Evolutionary conservation across 1,284 basidiomycete species (phyloP), one percentile per base, ranked within the genome.

Genomic region (Austroboletus niveus): DNA sequence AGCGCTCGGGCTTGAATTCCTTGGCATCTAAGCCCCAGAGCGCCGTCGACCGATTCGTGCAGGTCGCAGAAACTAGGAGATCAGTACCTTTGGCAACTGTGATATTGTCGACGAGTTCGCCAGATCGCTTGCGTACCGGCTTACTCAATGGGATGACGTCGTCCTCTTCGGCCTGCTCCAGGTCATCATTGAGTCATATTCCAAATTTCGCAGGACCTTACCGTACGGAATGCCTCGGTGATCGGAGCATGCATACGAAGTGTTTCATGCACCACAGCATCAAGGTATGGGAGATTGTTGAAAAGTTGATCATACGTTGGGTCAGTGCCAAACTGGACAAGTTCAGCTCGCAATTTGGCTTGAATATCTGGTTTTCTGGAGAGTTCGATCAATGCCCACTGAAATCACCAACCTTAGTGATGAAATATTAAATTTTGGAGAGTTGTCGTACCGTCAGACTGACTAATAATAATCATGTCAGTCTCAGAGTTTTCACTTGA

Each of bases 21-120:
- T 71, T 71, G 9, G 72, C 69, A 49, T 75, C 66, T 1, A 60
- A 27, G 4, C 72, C 79, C 75, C 82, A 85, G 29, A 82, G 64
- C 32, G 58, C 68, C 52, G 60, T 74, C 47, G 72, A 81, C 42
- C 68, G 63, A 60, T 85, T 81, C 41, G 84, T 72, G 22, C 62
- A 62, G 1, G 58, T 47, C 20, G 77, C 70, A 8, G 43, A 24
- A 9, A 36, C 20, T 1, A 5, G 15, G 14, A 35, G 0, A 10
- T 7, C 2, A 20, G 22, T 15, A 4, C 32, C 32, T 17, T 36
- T 45, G 31, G 31, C 34, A 8, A 45, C 12, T 5, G 34, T 8
- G 9, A 45, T 14, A 20, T 24, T 5, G 22, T 45, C 43, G 12
- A 45, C 34, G 8, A 35, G 32, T 27, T 34, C 14, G 14, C 43